Percentiles rank a stretch among this genome's conserved stretches.
phyloP scores from a whole-genome alignment of 257 asterid genomes.

The Prunella vulgaris region DNA sequence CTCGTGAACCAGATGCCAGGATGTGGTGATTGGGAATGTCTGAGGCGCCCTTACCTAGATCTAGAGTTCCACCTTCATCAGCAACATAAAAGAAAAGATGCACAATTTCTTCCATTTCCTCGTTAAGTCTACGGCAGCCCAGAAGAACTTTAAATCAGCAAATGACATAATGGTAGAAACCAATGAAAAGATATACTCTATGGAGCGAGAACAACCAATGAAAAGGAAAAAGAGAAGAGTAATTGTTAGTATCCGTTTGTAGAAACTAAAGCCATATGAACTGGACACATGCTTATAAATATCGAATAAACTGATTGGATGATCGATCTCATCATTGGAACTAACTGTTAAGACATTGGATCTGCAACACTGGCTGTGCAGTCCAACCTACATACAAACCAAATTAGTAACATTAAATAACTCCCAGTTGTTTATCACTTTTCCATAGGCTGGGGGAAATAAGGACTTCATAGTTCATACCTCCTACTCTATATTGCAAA shows the following conservation, averaged over 20 bases:
- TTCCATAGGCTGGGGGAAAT: conserved; percentile 6
- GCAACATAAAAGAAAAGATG: conserved; percentile 94
- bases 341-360: background rate
- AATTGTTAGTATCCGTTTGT: background rate
- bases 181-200: background rate
- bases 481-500: background rate
- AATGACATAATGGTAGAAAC: background rate
- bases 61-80: conserved; percentile 80
- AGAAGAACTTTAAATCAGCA: conserved; percentile 23
- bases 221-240: background rate
- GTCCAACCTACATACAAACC: background rate
- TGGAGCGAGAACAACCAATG: background rate
- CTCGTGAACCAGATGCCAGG: conserved; percentile 65
- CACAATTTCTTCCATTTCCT: conserved; percentile 46
- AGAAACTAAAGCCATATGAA: conserved; percentile 3
- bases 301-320: background rate
- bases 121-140: conserved; percentile 36
- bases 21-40: conserved; percentile 40
- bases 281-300: background rate
- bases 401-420: conserved; percentile 9
- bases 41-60: conserved; percentile 48
- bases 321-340: background rate
- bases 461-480: background rate
- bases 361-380: background rate
- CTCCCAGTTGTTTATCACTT: conserved; percentile 2